Base-by-base conservation (phyloP, 2,329 filamentous ascomycete genomes). In the Cryphonectria nitschkei region DNA sequence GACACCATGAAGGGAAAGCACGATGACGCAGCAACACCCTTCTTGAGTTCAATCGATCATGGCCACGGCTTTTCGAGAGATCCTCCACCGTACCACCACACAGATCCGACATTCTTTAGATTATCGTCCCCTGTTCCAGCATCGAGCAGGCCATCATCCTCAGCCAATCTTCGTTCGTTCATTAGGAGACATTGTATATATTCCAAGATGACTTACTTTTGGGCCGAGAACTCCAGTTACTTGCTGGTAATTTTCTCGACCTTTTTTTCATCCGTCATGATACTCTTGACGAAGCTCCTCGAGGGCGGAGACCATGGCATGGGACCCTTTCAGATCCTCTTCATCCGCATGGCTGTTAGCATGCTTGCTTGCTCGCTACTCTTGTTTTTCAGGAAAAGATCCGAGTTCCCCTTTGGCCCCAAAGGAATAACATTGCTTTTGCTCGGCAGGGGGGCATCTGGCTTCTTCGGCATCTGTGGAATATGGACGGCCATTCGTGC, bases 261-360 rank as follows among this genome's bases (percentile, higher is more conserved):
- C 80, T 83, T 96, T 50, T 97, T 97, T 75, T 93, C 91, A 1
- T 90, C 92, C 0, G 81, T 93, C 67, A 97, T 97, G 95, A 97
- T 96, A 78, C 88, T 97, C 13, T 89, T 90, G 56, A 93, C 93
- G 0, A 86, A 94, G 29, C 80, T 72, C 32, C 70, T 73, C 9
- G 70, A 69, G 50, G 41, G 66, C 32, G 67, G 62, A 16, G 72
- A 34, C 5, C 32, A 69, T 52, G 67, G 72, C 16, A 72, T 73
- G 67, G 52, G 69, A 13, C 67, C 72, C 2, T 72, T 73, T 52
- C 72, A 72, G 22, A 72, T 97, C 72, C 86, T 98, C 4, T 95
- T 97, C 76, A 88, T 88, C 7, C 88, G 95, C 70, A 95, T 97
- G 90, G 83, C 83, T 68, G 87, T 95, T 72, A 97, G 94, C 0